Conservation (phyloP, 2,329 filamentous ascomycete species). For the Ascochyta lentis region DNA sequence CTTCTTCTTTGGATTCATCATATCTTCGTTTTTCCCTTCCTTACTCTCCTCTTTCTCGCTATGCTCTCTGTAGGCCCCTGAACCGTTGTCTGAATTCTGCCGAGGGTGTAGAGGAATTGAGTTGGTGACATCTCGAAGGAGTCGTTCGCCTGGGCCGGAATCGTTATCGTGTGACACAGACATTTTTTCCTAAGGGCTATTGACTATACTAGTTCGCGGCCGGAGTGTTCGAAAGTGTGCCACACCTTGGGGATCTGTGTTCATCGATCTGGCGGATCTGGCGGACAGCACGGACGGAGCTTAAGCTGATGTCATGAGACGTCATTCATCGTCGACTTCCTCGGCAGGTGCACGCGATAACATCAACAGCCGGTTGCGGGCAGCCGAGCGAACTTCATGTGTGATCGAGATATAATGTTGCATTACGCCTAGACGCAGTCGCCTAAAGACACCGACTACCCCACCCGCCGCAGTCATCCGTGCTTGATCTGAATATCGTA, state of each 20-base stretch:
- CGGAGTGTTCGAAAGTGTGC: slow-evolving; percentile 13
- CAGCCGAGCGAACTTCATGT: neutral
- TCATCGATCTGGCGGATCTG: slow-evolving; percentile 4
- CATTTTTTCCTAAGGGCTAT: slow-evolving; percentile 5
- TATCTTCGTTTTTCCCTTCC: slow-evolving; percentile 5
- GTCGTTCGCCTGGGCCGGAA: slow-evolving; percentile 11
- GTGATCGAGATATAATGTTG: neutral
- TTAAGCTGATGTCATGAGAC: slow-evolving; percentile 5
- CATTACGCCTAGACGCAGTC: neutral
- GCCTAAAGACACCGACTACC: neutral
- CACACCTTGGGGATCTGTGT: neutral
- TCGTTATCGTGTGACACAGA: slow-evolving; percentile 11
- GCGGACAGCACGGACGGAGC: neutral
- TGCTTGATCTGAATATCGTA: slow-evolving; percentile 26
- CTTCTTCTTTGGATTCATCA: slow-evolving; percentile 23
- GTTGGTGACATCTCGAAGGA: slow-evolving; percentile 21
- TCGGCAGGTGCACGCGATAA: slow-evolving; percentile 1
- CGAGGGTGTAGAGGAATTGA: slow-evolving; percentile 12
- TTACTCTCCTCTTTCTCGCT: neutral
- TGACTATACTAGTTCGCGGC: slow-evolving; percentile 10
- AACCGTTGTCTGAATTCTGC: slow-evolving; percentile 16
- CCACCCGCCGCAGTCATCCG: neutral
- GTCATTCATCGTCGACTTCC: slow-evolving; percentile 5
- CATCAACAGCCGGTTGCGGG: neutral
- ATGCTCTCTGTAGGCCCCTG: slow-evolving; percentile 15